Evolutionary conservation across 1,139 yeast genomes (phyloP).

Genomic region (Saccharomyces hybrid): DNA sequence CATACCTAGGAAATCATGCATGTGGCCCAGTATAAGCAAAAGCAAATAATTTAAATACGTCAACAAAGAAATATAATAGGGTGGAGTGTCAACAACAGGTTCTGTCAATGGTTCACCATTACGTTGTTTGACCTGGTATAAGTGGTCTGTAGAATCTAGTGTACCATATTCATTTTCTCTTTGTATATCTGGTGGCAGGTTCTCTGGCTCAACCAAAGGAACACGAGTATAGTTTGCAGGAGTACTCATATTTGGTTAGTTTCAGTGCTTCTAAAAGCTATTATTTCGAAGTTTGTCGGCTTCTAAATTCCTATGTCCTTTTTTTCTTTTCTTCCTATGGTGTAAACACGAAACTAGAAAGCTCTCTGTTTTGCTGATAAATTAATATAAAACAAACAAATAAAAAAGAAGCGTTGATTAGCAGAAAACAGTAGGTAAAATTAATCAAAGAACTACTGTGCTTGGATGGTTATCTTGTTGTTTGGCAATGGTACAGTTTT

Average conservation of each 20-base stretch:
- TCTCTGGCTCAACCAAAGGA: slow-evolving; percentile 31
- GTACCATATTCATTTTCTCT: slow-evolving; percentile 61
- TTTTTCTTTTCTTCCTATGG: background rate
- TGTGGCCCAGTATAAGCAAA: slow-evolving; percentile 79
- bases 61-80: slow-evolving; percentile 65
- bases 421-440: background rate
- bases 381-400: background rate
- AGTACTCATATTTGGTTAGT: background rate
- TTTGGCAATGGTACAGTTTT: background rate
- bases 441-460: background rate
- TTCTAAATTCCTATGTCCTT: no score
- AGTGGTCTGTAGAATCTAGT: slow-evolving; percentile 48
- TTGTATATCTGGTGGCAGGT: slow-evolving; percentile 41
- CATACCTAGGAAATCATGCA: slow-evolving; percentile 82
- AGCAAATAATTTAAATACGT: slow-evolving; percentile 81
- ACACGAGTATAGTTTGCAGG: slow-evolving; percentile 19
- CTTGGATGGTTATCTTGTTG: background rate
- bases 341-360: background rate
- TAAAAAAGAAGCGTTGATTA: background rate
- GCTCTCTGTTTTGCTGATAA: background rate
- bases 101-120: slow-evolving; percentile 47
- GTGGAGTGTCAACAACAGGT: slow-evolving; percentile 73
- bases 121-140: slow-evolving; percentile 45
- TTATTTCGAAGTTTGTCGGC: background rate
- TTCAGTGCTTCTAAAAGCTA: background rate